Base-by-base conservation (phyloP, 2,329 filamentous ascomycete species). In the Exophiala oligosperma region DNA sequence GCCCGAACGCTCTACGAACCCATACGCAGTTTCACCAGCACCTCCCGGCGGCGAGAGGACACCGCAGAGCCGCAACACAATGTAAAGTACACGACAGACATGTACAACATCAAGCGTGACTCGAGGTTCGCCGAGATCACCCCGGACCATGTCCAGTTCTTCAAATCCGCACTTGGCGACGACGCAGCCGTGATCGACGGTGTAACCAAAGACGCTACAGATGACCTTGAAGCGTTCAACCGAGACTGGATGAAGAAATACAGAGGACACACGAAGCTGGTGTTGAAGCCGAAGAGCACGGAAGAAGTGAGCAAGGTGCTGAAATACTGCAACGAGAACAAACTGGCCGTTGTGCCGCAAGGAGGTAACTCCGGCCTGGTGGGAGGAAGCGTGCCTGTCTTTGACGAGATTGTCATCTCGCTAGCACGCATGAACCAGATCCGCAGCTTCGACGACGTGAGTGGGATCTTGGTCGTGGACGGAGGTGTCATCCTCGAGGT, bases 171-270 rank as follows among this genome's bases (percentile, higher is more conserved):
- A n/a, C 82, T 99, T 35, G 90, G 91, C 55, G 82, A 84, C 49
- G 85, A 88, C 37, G 90, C 89, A 37, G 92, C 91, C 1, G 81
- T 97, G 52, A 84, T 97, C 61, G 92, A 97, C 71, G 91, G 91
- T 51, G 82, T 96, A 54, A 90, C 86, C 2, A 75, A 84, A 66
- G 85, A 92, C 73, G 86, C 86, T 12, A 77, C 81, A 2, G 89
- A 90, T 68, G 94, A 97, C 71, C 82, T 97, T 64, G 91, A 94
- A 72, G 84, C 90, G 6, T 99, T 92, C 82, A 99, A 99, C 76
- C 86, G 87, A 71, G 94, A 99, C 77, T 99, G 95, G 94, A 97
- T 99, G 92, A 88, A 90, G 75, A 99, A 99, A 77, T 99, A 96
- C 79, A 87, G 90, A 61, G 95, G 94, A 29, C 92, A 97, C 75